Base-by-base conservation (phyloP, 148 eudicot genomes). In the Drosera capensis region DNA sequence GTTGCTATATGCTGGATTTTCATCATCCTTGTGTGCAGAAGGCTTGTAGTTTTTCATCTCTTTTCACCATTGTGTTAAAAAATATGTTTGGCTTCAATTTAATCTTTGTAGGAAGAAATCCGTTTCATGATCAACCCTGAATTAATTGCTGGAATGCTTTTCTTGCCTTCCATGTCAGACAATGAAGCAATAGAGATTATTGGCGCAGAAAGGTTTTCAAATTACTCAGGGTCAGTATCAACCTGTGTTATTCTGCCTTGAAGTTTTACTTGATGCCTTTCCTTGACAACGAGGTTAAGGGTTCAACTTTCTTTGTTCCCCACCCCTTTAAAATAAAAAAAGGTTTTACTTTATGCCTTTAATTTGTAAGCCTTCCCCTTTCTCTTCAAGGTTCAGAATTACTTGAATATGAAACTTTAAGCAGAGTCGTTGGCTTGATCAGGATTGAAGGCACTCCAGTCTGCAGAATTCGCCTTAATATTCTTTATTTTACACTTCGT, bases 61-160 rank as follows among this genome's bases (percentile, higher is more conserved):
- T n/a, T n/a, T n/a, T n/a, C n/a, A n/a, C 37, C 13, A 29, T 18
- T 16, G 18, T 56, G 38, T 3, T 61, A 26, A 24, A 46, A 21
- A 34, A 1, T 50, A n/a, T 15, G 19, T 6, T 46, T 29, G 30
- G 52, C 14, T 7, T 28, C 14, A 28, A 44, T n/a, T 37, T 23
- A 5, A 19, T 38, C 17, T 67, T 52, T 63, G 60, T 55, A 84
- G 92, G 99, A 90, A 67, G 99, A 90, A 59, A 90, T 90, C 16
- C 86, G 99, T 59, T 90, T 90, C 70, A 74, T 90, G 99, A 78
- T 85, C 71, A 90, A 79, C 63, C 95, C 99, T 25, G 99, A 90
- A 64, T 50, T 90, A 64, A 90, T 90, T 57, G 70, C 67, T 43
- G 86, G 95, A 61, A 90, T 80, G 84, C 93, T 90, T 65, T 90